Conservation (phyloP, 1,284 basidiomycete species). For the Blastosporella zonata region DNA sequence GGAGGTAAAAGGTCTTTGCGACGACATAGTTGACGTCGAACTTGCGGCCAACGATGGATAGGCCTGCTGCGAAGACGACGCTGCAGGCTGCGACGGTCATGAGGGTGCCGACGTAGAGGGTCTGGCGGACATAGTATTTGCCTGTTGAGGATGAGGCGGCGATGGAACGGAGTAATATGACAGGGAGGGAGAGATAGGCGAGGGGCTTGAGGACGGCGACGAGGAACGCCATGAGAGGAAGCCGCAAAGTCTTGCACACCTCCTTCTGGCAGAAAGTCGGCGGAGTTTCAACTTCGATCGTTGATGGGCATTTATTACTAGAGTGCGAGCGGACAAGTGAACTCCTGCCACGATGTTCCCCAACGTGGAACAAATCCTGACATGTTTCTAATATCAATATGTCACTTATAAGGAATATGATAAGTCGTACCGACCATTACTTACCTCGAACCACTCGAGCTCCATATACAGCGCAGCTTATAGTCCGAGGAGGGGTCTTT, state of each 20-base stretch:
- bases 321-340: no score
- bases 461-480: no score
- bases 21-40: conserved; percentile 87
- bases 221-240: conserved; percentile 54
- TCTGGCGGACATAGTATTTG: conserved; percentile 73
- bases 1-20: conserved; percentile 80
- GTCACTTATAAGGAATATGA: no score
- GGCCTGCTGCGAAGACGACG: conserved; percentile 66
- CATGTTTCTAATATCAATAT: no score
- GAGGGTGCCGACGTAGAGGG: conserved; percentile 74
- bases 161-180: conserved; percentile 58
- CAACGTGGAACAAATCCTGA: no score
- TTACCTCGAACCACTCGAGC: no score
- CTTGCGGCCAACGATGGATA: conserved; percentile 70
- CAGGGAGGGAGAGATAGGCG: conserved; percentile 70
- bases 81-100: conserved; percentile 77
- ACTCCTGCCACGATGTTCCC: no score
- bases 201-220: conserved; percentile 59
- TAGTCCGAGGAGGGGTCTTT: no score
- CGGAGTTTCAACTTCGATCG: conserved; percentile 21
- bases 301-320: no score
- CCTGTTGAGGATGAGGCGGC: conserved; percentile 51
- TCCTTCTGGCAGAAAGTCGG: conserved; percentile 1
- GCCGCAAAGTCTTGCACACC: conserved; percentile 14
- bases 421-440: no score